Percentiles rank a stretch among this genome's conserved stretches.
phyloP scores from a whole-genome alignment of 2,329 filamentous ascomycete species.

The Capronia coronata region DNA sequence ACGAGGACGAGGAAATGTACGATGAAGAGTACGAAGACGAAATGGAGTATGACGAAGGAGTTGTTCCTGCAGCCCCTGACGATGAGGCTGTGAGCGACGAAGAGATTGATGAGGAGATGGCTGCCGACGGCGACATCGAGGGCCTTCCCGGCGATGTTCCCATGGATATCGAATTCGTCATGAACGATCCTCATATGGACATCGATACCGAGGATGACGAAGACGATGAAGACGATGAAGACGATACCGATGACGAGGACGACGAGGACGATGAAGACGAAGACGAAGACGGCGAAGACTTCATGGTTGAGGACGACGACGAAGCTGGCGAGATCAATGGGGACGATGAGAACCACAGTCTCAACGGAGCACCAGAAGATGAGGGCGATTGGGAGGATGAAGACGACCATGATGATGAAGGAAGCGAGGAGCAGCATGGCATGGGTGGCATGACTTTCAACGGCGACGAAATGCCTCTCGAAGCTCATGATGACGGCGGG shows the following conservation, averaged over 20 bases:
- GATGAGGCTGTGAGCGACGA: slow-evolving; percentile 80
- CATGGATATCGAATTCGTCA: slow-evolving; percentile 78
- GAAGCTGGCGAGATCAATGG: slow-evolving; percentile 41
- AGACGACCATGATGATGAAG: slow-evolving; percentile 40
- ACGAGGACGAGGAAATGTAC: slow-evolving; percentile 80
- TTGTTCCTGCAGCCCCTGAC: slow-evolving; percentile 58
- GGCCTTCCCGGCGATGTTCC: slow-evolving; percentile 55
- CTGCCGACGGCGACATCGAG: slow-evolving; percentile 64
- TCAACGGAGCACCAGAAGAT: slow-evolving; percentile 32
- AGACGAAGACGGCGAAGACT: slow-evolving; percentile 49
- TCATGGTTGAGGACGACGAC: slow-evolving; percentile 51
- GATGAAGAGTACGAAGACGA: slow-evolving; percentile 83
- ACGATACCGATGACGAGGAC: slow-evolving; percentile 52
- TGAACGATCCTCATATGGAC: slow-evolving; percentile 57
- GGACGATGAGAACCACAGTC: slow-evolving; percentile 36
- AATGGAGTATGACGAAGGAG: slow-evolving; percentile 85
- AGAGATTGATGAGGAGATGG: slow-evolving; percentile 71
- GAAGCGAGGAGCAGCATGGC: slow-evolving; percentile 40
- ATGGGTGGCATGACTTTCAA: slow-evolving; percentile 40
- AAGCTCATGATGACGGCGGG: slow-evolving; percentile 38
- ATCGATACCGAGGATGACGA: slow-evolving; percentile 61
- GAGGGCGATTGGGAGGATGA: slow-evolving; percentile 48
- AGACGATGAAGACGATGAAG: slow-evolving; percentile 55
- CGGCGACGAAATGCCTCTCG: slow-evolving; percentile 36
- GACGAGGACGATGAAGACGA: slow-evolving; percentile 48